phyloP scores from a whole-genome alignment of 2,329 filamentous ascomycete genomes.

The Pseudogymnoascus sp. region DNA sequence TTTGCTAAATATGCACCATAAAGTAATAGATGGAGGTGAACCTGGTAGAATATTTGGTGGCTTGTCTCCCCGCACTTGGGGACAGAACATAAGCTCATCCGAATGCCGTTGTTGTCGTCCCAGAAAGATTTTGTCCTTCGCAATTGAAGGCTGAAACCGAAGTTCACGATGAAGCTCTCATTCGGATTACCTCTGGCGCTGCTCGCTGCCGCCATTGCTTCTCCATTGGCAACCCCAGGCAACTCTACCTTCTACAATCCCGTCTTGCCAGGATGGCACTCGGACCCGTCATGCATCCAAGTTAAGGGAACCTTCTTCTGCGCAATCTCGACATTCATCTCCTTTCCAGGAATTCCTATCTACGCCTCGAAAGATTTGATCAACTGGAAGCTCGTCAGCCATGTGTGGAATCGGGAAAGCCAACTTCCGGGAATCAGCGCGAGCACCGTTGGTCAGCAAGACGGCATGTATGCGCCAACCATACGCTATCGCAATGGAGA shows the following conservation, averaged over 20 bases:
- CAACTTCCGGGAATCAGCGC: constrained; percentile 38
- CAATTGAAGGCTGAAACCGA: neutral
- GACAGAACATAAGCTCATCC: neutral
- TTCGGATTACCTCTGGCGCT: neutral
- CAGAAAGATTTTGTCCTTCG: neutral
- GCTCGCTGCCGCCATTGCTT: constrained; percentile 22
- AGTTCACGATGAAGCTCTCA: neutral
- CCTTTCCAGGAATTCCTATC: constrained; percentile 51
- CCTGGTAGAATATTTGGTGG: neutral
- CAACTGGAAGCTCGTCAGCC: constrained; percentile 43
- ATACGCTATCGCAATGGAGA: constrained; percentile 36
- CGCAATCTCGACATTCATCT: constrained; percentile 54
- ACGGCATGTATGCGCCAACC: constrained; percentile 41
- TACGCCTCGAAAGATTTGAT: constrained; percentile 49
- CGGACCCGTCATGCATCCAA: constrained; percentile 46
- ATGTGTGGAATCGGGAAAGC: constrained; percentile 41
- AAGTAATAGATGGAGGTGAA: neutral
- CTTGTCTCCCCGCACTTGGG: neutral
- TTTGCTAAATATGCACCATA: neutral
- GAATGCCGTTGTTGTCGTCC: neutral
- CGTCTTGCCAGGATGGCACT: constrained; percentile 44
- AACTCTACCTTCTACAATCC: constrained; percentile 3
- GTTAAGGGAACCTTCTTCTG: constrained; percentile 46
- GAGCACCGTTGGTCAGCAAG: constrained; percentile 17
- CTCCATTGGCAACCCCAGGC: neutral